phyloP scores from a whole-genome alignment of 2,329 filamentous ascomycete species.

The Thielaviopsis musarum region DNA sequence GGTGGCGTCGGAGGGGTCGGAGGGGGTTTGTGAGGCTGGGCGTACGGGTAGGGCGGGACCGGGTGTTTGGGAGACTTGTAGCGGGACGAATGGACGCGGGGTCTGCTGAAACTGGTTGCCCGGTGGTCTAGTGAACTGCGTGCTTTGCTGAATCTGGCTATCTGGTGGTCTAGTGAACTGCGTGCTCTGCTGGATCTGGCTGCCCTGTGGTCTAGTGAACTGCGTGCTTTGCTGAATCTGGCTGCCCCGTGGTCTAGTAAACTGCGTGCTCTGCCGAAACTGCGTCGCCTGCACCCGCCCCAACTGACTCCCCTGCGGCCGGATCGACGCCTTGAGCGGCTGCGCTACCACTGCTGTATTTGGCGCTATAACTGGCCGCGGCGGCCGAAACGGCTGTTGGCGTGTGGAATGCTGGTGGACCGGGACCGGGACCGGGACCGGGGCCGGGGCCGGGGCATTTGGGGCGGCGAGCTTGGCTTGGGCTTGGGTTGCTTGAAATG shows the following conservation, averaged over 20 bases:
- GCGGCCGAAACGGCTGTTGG: not conserved
- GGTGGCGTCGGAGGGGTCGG: conserved; percentile 26
- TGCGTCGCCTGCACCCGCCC: conserved; percentile 24
- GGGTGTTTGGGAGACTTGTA: not conserved
- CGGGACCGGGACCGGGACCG: not conserved
- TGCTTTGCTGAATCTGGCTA: conserved; percentile 9
- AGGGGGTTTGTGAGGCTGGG: not conserved
- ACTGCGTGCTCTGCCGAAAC: conserved; percentile 19
- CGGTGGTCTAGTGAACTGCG: conserved; percentile 1
- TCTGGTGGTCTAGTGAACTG: not conserved
- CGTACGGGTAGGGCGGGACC: too few relatives aligned
- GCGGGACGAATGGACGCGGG: not conserved
- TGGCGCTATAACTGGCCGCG: too few relatives aligned
- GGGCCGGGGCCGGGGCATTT: not conserved
- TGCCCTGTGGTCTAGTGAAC: not conserved
- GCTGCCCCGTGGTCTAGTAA: conserved; percentile 4
- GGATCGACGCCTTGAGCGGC: conserved; percentile 2
- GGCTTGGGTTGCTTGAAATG: conserved; percentile 41
- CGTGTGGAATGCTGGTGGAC: too few relatives aligned
- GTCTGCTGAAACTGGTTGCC: not conserved
- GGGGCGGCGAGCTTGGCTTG: not conserved
- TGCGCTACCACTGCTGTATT: not conserved
- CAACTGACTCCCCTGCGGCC: conserved; percentile 16
- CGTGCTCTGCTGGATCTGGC: conserved; percentile 8
- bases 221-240: not conserved